A percentile compares a stretch with the other conserved stretches of the same genome.
phyloP scores from a whole-genome alignment of 1,139 yeast genomes.

The Komagataea norvegica region DNA sequence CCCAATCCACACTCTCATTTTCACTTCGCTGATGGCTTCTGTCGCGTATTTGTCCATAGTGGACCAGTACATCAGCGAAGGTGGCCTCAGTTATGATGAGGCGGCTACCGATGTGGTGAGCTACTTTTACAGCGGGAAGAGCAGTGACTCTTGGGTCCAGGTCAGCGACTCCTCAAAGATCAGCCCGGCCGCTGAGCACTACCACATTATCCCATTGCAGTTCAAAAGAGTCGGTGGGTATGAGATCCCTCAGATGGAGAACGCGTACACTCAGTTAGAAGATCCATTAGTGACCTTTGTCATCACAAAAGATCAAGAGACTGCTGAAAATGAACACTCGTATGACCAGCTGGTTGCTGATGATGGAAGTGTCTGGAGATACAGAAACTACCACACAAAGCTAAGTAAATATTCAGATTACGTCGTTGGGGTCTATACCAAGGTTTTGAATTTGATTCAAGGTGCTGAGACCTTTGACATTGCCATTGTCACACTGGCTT shows the following conservation, averaged over 20 bases:
- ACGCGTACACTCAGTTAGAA: slow-evolving; percentile 22
- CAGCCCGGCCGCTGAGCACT: slow-evolving; percentile 37
- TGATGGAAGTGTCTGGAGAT: slow-evolving; percentile 54
- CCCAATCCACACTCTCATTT: slow-evolving; percentile 84
- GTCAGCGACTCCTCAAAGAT: slow-evolving; percentile 34
- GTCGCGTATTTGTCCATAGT: slow-evolving; percentile 77
- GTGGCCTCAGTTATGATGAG: slow-evolving; percentile 18
- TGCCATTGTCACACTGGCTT: slow-evolving; percentile 74
- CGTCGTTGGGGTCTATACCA: slow-evolving; percentile 40
- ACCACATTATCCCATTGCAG: slow-evolving; percentile 50
- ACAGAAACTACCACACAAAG: slow-evolving; percentile 57
- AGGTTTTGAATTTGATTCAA: slow-evolving; percentile 49
- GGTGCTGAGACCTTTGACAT: slow-evolving; percentile 90
- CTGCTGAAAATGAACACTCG: slow-evolving; percentile 8
- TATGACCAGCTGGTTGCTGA: slow-evolving; percentile 28
- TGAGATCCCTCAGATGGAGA: slow-evolving; percentile 27
- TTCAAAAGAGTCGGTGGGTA: slow-evolving; percentile 42
- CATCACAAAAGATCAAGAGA: slow-evolving; percentile 20
- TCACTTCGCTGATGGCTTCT: slow-evolving; percentile 72
- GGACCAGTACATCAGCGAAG: slow-evolving; percentile 63
- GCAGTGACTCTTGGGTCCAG: slow-evolving; percentile 39
- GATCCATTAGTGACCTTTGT: slow-evolving; percentile 28
- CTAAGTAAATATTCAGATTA: slow-evolving; percentile 64
- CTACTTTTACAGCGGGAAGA: slow-evolving; percentile 25
- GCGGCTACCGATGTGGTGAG: slow-evolving; percentile 11